Base-by-base conservation (phyloP, 1,284 basidiomycete species). In the Malassezia vespertilionis region DNA sequence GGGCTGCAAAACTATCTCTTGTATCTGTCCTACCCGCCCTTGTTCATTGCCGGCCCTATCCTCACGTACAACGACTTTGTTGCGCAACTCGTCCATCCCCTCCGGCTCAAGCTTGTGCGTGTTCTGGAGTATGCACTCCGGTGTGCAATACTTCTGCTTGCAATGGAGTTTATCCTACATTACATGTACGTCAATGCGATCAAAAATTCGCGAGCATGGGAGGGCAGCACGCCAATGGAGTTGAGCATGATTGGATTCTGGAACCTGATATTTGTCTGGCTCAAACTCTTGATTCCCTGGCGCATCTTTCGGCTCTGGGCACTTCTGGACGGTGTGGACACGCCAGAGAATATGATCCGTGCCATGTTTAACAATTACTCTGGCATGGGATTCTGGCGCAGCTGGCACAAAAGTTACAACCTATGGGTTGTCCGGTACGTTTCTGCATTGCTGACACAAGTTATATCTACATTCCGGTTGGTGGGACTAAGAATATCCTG, bases 301-400 rank as follows among this genome's bases (percentile, higher is more conserved):
- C 79, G 91, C 8, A 91, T 93, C 76, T 97, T 97, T 75, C 82
- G 93, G 2, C 74, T 96, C 3, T 97, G 91, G 90, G 84, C 90
- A 1, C 75, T 97, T 27, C 69, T 80, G 11, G 87, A 90, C 68
- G 86, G 86, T 0, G 78, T 96, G 24, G 87, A 96, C 60, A 82
- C 89, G 1, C 93, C 89, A 0, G 93, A 99, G 72, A 99, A 99
- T 71, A 95, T 97, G 93, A 79, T 99, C 5, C 79, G 93, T 12
- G 96, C 93, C 68, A 85, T 96, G 80, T 84, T 82, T n/a, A 97
- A 97, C 74, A 97, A 96, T 72, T 96, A 95, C 66, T 95, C 89
- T 1, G 80, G 82, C 0, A 72, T 84, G 2, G 89, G 87, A 0
- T 97, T 97, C 72, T 97, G 91, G 91, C 74, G 90, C 53, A 82